phyloP scores from a whole-genome alignment of 768 basidiomycete species.

The Rubroboletus satanas region DNA sequence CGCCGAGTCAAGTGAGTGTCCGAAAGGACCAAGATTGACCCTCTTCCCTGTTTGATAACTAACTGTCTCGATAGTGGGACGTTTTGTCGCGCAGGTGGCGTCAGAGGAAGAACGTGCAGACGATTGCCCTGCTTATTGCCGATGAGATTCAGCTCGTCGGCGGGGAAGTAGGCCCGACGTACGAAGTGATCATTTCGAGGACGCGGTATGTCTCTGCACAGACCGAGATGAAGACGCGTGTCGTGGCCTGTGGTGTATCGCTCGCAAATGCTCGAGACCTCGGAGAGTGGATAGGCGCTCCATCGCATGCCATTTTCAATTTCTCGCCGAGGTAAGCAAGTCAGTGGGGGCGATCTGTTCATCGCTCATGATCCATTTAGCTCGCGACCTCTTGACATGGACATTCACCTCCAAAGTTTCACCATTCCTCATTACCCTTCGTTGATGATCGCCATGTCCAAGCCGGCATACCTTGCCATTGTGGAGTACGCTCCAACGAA shows the following conservation, averaged over 20 bases:
- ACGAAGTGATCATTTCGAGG: conserved; percentile 92
- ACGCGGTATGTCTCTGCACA: conserved; percentile 96
- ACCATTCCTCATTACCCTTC: conserved; percentile 97
- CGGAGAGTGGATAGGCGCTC: conserved; percentile 96
- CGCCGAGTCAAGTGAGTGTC: conserved; percentile 73
- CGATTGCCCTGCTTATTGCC: conserved; percentile 86
- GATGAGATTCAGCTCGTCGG: conserved; percentile 96
- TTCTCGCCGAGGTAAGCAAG: conserved; percentile 78
- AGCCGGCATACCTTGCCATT: conserved; percentile 93
- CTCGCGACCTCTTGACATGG: conserved; percentile 95
- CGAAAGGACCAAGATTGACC: too few relatives aligned
- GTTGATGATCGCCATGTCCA: conserved; percentile 98
- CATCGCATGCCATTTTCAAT: conserved; percentile 94
- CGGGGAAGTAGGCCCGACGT: conserved; percentile 92
- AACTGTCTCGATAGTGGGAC: conserved; percentile 69
- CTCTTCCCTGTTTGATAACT: neutral
- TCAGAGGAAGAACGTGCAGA: conserved; percentile 94
- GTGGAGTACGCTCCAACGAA: conserved; percentile 80
- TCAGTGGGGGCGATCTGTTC: neutral
- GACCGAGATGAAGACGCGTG: conserved; percentile 87
- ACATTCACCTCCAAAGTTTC: conserved; percentile 96
- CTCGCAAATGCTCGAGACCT: conserved; percentile 94
- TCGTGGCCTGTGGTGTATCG: conserved; percentile 93
- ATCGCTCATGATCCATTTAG: conserved; percentile 36
- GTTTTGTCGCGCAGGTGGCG: conserved; percentile 92